Conservation (phyloP, 768 basidiomycete species). For the Tylopilus rubrobrunneus region DNA sequence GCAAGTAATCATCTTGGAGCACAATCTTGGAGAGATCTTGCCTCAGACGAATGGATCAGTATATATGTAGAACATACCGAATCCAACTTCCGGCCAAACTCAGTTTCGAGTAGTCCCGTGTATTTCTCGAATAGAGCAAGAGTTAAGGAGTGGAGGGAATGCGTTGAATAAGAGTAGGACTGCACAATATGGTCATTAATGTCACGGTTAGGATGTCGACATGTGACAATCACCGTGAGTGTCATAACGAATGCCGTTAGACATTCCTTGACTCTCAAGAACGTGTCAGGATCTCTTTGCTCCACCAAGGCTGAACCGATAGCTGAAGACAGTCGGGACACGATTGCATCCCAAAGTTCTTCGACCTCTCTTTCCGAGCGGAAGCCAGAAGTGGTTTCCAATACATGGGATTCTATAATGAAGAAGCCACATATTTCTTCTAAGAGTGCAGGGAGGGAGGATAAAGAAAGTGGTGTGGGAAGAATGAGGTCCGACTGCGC, state of each 20-base stretch:
- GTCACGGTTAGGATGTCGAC: neutral
- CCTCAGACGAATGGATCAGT: neutral
- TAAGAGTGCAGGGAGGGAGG: constrained; percentile 69
- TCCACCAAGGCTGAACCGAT: constrained; percentile 68
- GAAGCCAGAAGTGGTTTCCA: constrained; percentile 84
- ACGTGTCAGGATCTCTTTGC: constrained; percentile 78
- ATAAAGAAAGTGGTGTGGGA: constrained; percentile 63
- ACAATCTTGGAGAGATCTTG: constrained; percentile 55
- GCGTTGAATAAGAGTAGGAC: constrained; percentile 85
- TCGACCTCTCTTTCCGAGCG: constrained; percentile 90
- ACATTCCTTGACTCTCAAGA: constrained; percentile 78
- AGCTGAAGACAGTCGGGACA: constrained; percentile 65
- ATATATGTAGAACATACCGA: constrained; percentile 44
- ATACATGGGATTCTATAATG: constrained; percentile 90
- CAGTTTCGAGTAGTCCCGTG: constrained; percentile 70
- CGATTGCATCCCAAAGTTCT: constrained; percentile 89
- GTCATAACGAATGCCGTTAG: constrained; percentile 87
- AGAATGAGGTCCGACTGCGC: constrained; percentile 97
- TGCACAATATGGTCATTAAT: constrained; percentile 29
- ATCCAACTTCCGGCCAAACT: constrained; percentile 81
- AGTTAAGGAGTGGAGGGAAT: constrained; percentile 77
- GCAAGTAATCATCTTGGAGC: constrained; percentile 79
- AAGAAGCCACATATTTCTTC: constrained; percentile 98
- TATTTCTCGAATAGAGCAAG: constrained; percentile 91
- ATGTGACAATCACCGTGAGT: constrained; percentile 60